Conservation (phyloP, 2,329 filamentous ascomycete species). For the Colletotrichum agaves region DNA sequence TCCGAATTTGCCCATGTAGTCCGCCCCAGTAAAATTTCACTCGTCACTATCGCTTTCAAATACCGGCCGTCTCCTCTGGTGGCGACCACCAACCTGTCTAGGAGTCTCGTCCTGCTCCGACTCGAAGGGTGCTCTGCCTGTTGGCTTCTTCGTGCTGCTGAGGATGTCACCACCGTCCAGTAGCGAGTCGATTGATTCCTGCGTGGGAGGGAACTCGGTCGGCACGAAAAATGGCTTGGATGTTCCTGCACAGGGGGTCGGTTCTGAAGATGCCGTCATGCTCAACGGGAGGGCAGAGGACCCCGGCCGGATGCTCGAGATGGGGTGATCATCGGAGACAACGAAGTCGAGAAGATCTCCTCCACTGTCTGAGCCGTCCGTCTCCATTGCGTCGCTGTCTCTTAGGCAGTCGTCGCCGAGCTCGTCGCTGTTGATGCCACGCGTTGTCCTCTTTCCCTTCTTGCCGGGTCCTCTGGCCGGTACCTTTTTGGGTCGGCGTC, state of each 20-base stretch:
- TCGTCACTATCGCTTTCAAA: constrained; percentile 43
- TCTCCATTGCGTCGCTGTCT: constrained; percentile 58
- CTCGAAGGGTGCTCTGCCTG: constrained; percentile 1
- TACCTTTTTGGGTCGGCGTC: constrained; percentile 25
- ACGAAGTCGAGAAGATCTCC: constrained; percentile 67
- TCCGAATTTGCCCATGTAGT: neutral
- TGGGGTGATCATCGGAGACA: constrained; percentile 57
- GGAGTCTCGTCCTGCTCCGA: constrained; percentile 22
- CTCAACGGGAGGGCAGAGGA: constrained; percentile 40
- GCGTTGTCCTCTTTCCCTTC: constrained; percentile 33
- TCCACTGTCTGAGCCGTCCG: constrained; percentile 59
- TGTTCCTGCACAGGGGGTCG: constrained; percentile 39
- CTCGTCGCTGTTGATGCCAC: constrained; percentile 56
- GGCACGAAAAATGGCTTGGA: constrained; percentile 52
- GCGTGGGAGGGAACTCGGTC: constrained; percentile 51
- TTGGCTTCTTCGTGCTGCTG: constrained; percentile 8
- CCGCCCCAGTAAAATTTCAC: neutral
- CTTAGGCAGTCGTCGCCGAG: constrained; percentile 63
- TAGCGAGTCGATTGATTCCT: constrained; percentile 49
- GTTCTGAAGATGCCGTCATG: constrained; percentile 43
- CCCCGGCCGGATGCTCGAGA: constrained; percentile 46
- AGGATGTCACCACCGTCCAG: constrained; percentile 23
- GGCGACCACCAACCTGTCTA: neutral
- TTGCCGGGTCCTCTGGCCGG: constrained; percentile 37
- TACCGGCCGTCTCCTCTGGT: constrained; percentile 29